Evolutionary conservation across 2,329 filamentous ascomycete genomes (phyloP), one percentile per base, ranked within the genome.

Genomic region (Fusarium annulatum): DNA sequence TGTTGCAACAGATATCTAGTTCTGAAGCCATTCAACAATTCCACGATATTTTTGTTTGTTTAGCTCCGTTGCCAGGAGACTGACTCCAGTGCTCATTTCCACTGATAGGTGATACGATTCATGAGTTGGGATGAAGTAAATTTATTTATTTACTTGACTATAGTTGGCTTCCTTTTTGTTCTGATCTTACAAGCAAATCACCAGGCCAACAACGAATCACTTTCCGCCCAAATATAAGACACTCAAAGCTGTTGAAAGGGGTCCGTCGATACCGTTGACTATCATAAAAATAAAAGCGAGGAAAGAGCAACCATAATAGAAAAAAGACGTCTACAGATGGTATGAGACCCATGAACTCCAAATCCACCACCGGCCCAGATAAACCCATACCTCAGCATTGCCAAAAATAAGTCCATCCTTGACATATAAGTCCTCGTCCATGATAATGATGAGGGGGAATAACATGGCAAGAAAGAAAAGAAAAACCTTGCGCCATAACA

Each of bases 321-420:
- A 62, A 71, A 67, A 71, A 68, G 62, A 61, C 71, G 70, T 76
- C 76, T 78, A 78, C 76, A 78, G 56, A 76, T 76, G 64, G 69
- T 75, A 68, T 69, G 68, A 78, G 57, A 70, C 72, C 76, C 76
- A 68, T 61, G 34, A 78, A 78, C 76, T 78, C 76, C 76, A 62
- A 55, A 48, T 71, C 72, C 76, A 63, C 49, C 67, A 39, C 21
- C 51, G 28, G 67, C 69, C 73, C 51, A 71, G 52, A 26, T 52
- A 67, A 68, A 65, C 62, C 76, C 66, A 60, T 71, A 68, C 69
- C 66, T 64, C 60, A 76, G 49, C 66, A 69, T 64, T 76, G 68
- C 66, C 70, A 69, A 69, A 59, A 59, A 68, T 61, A 56, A 66
- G 55, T 60, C 52, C 69, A 60, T 63, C 66, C 64, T 28, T 66